Conservation (phyloP, 768 basidiomycete species). For the Russula compacta region DNA sequence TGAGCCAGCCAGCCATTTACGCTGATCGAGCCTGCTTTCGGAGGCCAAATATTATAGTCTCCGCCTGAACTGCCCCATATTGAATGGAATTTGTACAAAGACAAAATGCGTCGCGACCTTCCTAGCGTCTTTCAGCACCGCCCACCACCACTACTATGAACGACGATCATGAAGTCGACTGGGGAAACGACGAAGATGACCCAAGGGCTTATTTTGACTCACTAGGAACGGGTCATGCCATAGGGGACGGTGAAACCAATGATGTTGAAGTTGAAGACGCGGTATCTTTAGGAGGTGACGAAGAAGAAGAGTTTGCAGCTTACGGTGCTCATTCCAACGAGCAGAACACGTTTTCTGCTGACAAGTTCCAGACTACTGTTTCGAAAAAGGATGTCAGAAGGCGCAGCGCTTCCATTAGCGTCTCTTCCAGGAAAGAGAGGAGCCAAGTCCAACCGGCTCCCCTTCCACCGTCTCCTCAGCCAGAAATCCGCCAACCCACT, state of each 20-base stretch:
- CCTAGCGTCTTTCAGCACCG: constrained; percentile 18
- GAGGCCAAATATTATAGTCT: not conserved
- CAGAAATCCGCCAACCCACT: constrained; percentile 2
- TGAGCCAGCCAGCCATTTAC: too few relatives aligned
- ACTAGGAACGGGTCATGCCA: constrained; percentile 17
- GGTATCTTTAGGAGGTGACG: constrained; percentile 60
- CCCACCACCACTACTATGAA: constrained; percentile 36
- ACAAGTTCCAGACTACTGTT: not conserved
- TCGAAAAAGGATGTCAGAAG: not conserved
- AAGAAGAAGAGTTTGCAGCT: constrained; percentile 51
- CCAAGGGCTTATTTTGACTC: constrained; percentile 14
- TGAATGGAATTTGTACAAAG: not conserved
- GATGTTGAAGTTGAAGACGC: constrained; percentile 51
- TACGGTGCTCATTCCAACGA: constrained; percentile 27
- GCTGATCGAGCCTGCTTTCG: not conserved
- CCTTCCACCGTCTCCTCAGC: constrained; percentile 12
- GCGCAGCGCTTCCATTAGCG: constrained; percentile 3
- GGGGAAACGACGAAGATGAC: constrained; percentile 48
- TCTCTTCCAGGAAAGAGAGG: constrained; percentile 1
- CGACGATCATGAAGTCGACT: constrained; percentile 64
- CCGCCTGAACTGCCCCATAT: not conserved
- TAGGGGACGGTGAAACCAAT: constrained; percentile 24
- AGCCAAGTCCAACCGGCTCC: not conserved
- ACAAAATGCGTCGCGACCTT: not conserved
- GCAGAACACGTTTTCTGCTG: not conserved